Conservation (phyloP, 108 stramenopile species). For the Cyclotella atomus region DNA sequence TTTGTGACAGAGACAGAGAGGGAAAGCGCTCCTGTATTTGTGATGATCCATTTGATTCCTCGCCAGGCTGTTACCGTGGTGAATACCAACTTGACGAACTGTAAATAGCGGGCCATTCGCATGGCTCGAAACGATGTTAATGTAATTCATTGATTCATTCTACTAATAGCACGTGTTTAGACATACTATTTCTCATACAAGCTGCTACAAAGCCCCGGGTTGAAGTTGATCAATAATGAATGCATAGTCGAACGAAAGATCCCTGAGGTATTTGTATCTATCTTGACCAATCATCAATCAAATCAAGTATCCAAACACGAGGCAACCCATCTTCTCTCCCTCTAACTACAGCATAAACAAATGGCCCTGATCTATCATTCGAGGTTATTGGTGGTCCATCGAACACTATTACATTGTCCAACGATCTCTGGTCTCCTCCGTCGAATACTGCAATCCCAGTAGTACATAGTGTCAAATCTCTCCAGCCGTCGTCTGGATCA, state of each 20-base stretch:
- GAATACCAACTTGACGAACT: neutral
- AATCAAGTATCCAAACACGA: conserved; percentile 68
- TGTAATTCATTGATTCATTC: neutral
- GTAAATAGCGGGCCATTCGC: neutral
- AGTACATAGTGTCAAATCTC: conserved; percentile 49
- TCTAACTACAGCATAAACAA: conserved; percentile 60
- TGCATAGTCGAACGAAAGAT: conserved; percentile 91
- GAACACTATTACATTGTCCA: conserved; percentile 63
- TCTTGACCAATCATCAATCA: conserved; percentile 69
- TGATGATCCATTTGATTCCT: conserved; percentile 45
- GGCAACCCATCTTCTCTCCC: conserved; percentile 77
- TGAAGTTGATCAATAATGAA: conserved; percentile 88
- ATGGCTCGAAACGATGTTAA: neutral
- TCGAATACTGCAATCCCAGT: conserved; percentile 53
- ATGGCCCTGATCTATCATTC: conserved; percentile 20
- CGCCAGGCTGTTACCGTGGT: conserved; percentile 37
- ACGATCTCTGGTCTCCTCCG: conserved; percentile 58
- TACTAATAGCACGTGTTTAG: too few species aligned
- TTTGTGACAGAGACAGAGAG: conserved; percentile 42
- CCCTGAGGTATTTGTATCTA: conserved; percentile 92
- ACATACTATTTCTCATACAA: too few species aligned
- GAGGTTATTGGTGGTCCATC: conserved; percentile 17
- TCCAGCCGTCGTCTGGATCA: conserved; percentile 31
- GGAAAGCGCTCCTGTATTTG: conserved; percentile 41
- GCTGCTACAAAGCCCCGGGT: too few species aligned